These are phyloP conservation scores for Rhizoclosmatium globosum DNA, from an alignment of 192 early-diverging fungal species.

Conservation along the genomic window DNA sequence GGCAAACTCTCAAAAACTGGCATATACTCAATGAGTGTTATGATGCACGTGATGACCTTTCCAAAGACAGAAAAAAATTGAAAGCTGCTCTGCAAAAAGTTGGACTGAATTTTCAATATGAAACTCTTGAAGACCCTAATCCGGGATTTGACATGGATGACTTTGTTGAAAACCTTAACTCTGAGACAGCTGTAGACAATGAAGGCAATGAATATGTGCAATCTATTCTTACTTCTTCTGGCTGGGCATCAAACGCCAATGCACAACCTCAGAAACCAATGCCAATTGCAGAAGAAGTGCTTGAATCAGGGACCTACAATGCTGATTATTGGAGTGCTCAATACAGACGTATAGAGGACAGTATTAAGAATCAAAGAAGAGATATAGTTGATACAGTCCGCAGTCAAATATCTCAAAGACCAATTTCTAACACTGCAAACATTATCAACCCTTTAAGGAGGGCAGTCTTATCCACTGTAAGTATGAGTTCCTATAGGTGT, in stretches of 20 bases:
- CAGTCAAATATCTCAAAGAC: background rate
- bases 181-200: background rate
- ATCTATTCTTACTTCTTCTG: background rate
- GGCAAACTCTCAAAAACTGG: background rate
- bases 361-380: background rate
- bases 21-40: background rate
- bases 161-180: background rate
- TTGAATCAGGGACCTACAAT: background rate
- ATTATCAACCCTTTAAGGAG: background rate
- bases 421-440: background rate
- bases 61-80: no score
- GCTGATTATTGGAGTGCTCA: background rate
- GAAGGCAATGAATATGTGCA: background rate
- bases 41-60: no score
- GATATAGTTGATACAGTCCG: background rate
- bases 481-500: background rate
- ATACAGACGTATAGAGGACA: background rate
- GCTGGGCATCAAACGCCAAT: background rate
- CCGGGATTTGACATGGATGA: background rate
- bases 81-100: no score
- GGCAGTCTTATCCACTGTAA: no score
- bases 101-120: no score
- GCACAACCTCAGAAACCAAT: background rate
- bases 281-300: background rate
- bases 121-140: no score